Percentiles rank a stretch among this genome's conserved stretches.
phyloP scores from a whole-genome alignment of 805 yeast species.

The Saccharomycopsis oosterbeekiorum region DNA sequence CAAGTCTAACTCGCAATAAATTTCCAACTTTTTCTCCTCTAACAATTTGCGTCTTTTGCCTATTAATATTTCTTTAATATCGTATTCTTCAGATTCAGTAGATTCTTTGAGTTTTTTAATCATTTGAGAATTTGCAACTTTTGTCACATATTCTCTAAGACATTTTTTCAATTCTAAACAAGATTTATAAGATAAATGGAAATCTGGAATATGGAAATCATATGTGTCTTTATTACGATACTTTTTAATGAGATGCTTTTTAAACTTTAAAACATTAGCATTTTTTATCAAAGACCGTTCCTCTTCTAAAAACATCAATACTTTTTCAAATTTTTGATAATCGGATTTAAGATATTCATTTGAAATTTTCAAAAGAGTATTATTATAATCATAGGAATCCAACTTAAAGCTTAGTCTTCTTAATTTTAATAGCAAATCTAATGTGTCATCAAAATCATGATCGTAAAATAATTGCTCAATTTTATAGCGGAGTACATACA shows the following conservation, averaged over 20 bases:
- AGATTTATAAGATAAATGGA: neutral
- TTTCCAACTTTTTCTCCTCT: neutral
- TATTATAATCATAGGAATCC: neutral
- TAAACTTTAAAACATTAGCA: neutral
- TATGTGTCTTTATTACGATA: neutral
- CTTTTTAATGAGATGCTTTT: neutral
- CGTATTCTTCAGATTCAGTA: neutral
- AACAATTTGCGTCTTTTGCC: neutral
- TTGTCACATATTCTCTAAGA: neutral
- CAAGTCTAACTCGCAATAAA: neutral
- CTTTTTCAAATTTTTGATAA: neutral
- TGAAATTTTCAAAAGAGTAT: neutral
- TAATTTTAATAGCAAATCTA: neutral
- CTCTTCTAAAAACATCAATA: neutral
- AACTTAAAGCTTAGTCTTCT: neutral
- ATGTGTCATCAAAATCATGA: neutral
- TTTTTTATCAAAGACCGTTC: neutral
- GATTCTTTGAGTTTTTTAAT: neutral
- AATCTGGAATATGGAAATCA: neutral
- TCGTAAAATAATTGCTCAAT: neutral
- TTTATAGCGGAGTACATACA: neutral
- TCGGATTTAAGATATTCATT: neutral
- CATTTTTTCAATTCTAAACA: neutral
- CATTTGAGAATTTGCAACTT: neutral
- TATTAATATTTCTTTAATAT: neutral